phyloP scores from a whole-genome alignment of 179 eudicot genomes.

The Amaranthus tricolor region DNA sequence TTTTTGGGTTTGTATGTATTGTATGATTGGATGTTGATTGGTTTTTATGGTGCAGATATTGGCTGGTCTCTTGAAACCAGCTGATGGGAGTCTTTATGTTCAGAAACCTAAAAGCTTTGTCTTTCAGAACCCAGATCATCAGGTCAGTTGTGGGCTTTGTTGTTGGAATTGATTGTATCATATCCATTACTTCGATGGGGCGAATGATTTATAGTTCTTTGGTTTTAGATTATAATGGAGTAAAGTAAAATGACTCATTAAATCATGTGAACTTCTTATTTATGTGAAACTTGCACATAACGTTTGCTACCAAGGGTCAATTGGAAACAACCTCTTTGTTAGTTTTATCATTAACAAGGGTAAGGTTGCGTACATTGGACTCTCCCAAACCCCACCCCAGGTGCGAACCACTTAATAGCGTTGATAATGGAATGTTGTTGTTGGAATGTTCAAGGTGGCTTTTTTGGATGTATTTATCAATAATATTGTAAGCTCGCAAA shows the following conservation, averaged over 20 bases:
- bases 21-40: conserved; percentile 8
- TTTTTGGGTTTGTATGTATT: neutral
- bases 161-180: neutral
- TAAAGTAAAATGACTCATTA: too few species aligned
- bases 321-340: too few species aligned
- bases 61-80: conserved; percentile 81
- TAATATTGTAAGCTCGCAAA: neutral
- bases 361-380: too few species aligned
- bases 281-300: too few species aligned
- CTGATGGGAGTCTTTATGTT: conserved; percentile 58
- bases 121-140: conserved; percentile 98
- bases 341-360: too few species aligned
- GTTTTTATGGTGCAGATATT: conserved; percentile 47
- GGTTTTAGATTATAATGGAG: neutral
- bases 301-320: too few species aligned
- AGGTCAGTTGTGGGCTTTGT: conserved; percentile 46
- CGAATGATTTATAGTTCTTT: neutral
- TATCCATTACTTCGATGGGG: neutral
- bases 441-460: neutral
- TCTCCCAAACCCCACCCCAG: too few species aligned
- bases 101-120: conserved; percentile 88
- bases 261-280: too few species aligned
- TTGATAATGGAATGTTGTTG: too few species aligned
- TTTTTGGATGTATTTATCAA: neutral
- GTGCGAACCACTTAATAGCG: too few species aligned